phyloP scores from a whole-genome alignment of 306 rosid genomes.

The Medicago truncatula region MtrunA17r5.0-ANR NC_053043.1:6001001-6001500 shows the following conservation, averaged over 20 bases:
- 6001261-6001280: constrained; percentile 89
- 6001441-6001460: constrained; percentile 50
- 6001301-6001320: constrained; percentile 96
- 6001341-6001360: constrained; percentile 85
- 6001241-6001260: constrained; percentile 86
- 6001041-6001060: constrained; percentile 62
- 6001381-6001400: constrained; percentile 47
- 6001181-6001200: constrained; percentile 89
- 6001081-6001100: constrained; percentile 42
- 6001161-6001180: constrained; percentile 97
- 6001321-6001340: constrained; percentile 91
- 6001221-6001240: constrained; percentile 87
- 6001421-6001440: constrained; percentile 74
- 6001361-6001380: constrained; percentile 57
- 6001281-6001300: constrained; percentile 98
- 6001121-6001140: constrained; percentile 45
- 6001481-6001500: constrained; percentile 61
- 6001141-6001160: constrained; percentile 59
- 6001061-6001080: constrained; percentile 60
- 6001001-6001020: constrained; percentile 72
- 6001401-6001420: constrained; percentile 56
- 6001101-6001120: constrained; percentile 45
- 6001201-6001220: constrained; percentile 69
- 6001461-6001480: constrained; percentile 50
- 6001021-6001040: constrained; percentile 77